Evolutionary conservation across 2,329 filamentous ascomycete species (phyloP), one percentile per base, ranked within the genome.

Genomic region (Scedosporium boydii): DNA sequence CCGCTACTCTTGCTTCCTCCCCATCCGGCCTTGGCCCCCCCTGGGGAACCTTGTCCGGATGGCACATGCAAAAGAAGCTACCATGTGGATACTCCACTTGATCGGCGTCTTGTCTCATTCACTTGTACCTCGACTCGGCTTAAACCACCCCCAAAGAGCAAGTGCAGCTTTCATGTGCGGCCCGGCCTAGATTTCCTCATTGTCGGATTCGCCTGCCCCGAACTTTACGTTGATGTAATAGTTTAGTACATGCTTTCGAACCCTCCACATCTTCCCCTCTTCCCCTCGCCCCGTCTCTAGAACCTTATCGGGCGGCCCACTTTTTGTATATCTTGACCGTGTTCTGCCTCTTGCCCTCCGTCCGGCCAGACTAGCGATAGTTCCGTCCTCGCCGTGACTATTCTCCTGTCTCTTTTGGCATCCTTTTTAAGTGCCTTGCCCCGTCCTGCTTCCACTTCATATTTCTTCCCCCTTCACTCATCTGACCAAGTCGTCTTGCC

Each of bases 401-500:
- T 53, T 23, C 12, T 29, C 12, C 16, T 60, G 27, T 18, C 58
- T 53, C 29, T 18, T 60, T 38, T 53, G 29, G 18, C n/a, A 34
- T 12, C 44, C 58, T 6, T 53, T 53, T 34, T 48, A 51, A 27
- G 21, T 51, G 42, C 42, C 44, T 42, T 53, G 23, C 9, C 23
- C 6, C 55, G 27, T 58, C 23, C 16, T 58, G 14, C 27, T 58
- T 58, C 34, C 12, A 34, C 46, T 41, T 58, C n/a, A 56, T 27
- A 62, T 63, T 34, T 16, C 46, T 44, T 16, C 29, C 58, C 44
- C 46, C n/a, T 60, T 53, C 48, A 26, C 34, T 42, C 34, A 29
- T 41, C 48, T 58, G 42, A 42, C 23, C 18, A 27, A 18, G 23
- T n/a, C 58, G 12, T 46, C 58, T 23, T 34, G 70, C 68, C 62